phyloP scores from a whole-genome alignment of 1,284 basidiomycete species.

The Cryptococcus hybrid region DNA sequence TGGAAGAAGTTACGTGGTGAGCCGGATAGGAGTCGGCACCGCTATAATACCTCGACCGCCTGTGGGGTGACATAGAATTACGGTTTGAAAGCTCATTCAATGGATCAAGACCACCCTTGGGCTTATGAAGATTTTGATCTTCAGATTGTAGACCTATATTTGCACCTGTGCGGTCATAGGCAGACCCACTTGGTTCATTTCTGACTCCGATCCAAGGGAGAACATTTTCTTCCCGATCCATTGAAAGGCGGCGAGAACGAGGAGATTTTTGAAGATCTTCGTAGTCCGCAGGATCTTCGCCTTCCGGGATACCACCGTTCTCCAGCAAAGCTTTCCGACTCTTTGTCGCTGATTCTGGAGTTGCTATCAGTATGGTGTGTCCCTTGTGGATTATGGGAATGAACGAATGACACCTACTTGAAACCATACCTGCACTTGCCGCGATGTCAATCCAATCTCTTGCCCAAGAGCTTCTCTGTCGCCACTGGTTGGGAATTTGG shows the following conservation, averaged over 20 bases:
- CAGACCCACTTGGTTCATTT: too few relatives aligned
- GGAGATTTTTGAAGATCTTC: conserved; percentile 29
- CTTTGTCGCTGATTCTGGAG: conserved; percentile 46
- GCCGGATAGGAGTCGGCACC: too few relatives aligned
- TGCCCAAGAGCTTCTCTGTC: conserved; percentile 36
- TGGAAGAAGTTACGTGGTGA: too few relatives aligned
- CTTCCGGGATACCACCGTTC: conserved; percentile 22
- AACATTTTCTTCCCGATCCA: conserved; percentile 12
- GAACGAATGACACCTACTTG: conserved; percentile 30
- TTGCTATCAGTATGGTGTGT: neutral
- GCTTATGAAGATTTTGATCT: too few relatives aligned
- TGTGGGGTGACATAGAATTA: too few relatives aligned
- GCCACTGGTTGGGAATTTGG: conserved; percentile 37
- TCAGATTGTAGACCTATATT: neutral
- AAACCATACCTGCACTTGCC: conserved; percentile 51
- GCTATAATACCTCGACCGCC: too few relatives aligned
- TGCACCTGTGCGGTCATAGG: neutral
- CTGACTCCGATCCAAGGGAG: conserved; percentile 11
- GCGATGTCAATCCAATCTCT: conserved; percentile 37
- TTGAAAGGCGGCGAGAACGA: conserved; percentile 17
- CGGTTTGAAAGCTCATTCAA: too few relatives aligned
- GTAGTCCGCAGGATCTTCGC: conserved; percentile 29
- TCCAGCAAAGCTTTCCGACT: conserved; percentile 26
- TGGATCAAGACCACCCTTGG: too few relatives aligned
- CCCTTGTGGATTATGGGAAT: neutral